Conservation (phyloP, 1,139 yeast species). For the Hemisphaericaspora xylofermentans region DNA sequence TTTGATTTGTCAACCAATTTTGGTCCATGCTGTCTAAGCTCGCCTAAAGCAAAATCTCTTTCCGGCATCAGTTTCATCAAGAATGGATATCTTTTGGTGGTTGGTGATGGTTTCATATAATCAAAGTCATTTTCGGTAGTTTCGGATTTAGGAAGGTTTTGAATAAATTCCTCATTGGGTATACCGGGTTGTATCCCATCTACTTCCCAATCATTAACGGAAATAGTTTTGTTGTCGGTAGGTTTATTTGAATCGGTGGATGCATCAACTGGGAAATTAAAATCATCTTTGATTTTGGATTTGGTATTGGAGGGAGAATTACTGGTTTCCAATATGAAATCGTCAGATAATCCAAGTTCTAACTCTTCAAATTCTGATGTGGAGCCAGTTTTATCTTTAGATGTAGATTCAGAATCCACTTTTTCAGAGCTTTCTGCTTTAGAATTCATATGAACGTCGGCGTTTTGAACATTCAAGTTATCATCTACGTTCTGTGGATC, state of each 20-base stretch:
- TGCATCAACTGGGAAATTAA: no score
- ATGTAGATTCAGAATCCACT: not conserved
- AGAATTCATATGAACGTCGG: not conserved
- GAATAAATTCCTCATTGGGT: no score
- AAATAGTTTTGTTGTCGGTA: no score
- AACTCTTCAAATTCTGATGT: not conserved
- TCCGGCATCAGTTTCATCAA: no score
- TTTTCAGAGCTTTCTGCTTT: not conserved
- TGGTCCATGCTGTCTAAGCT: not conserved
- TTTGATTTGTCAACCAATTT: not conserved
- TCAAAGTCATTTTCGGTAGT: no score
- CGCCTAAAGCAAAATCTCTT: no score
- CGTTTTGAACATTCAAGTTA: not conserved
- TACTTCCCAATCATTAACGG: not conserved
- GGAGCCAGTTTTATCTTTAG: not conserved
- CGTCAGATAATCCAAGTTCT: slow-evolving; percentile 80
- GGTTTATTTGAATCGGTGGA: no score
- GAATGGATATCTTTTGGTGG: no score
- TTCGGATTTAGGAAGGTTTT: no score
- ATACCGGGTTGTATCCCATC: no score
- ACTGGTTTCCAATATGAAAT: slow-evolving; percentile 62
- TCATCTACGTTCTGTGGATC: no score
- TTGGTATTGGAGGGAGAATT: slow-evolving; percentile 62
- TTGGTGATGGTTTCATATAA: not conserved
- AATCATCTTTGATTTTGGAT: slow-evolving; percentile 5